Percentiles rank a stretch among this genome's conserved stretches.
Conservation (phyloP, 129 eudicot species). For the Escallonia rubra region DNA sequence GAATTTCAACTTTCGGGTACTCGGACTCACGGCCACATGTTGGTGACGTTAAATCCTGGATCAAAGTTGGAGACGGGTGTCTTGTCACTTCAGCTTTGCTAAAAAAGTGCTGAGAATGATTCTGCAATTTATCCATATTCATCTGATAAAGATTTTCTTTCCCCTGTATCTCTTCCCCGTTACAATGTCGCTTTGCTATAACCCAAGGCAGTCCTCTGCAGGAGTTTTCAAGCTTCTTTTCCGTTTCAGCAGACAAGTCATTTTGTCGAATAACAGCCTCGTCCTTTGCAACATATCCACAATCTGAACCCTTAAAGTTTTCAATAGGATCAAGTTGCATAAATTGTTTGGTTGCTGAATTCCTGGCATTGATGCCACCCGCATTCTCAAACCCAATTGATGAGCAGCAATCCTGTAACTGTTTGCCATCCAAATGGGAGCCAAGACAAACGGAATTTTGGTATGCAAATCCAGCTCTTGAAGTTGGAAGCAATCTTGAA, state of each 20-base stretch:
- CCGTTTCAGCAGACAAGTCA: slow-evolving; percentile 15
- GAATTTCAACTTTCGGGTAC: slow-evolving; percentile 12
- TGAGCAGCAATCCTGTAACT: slow-evolving; percentile 1
- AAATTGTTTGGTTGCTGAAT: slow-evolving; percentile 2
- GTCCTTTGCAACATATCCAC: not conserved
- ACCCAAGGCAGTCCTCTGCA: slow-evolving; percentile 38
- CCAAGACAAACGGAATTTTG: slow-evolving; percentile 10
- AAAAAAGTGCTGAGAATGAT: slow-evolving; percentile 55
- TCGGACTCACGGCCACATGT: slow-evolving; percentile 8
- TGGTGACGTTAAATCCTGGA: slow-evolving; percentile 9
- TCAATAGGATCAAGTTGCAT: slow-evolving; percentile 9
- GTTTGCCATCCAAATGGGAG: not conserved
- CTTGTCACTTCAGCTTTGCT: slow-evolving; percentile 26
- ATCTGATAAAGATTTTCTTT: slow-evolving; percentile 38
- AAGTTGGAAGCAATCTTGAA: slow-evolving; percentile 18
- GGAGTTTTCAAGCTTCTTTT: slow-evolving; percentile 23
- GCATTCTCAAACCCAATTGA: slow-evolving; percentile 14
- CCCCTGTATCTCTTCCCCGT: slow-evolving; percentile 24
- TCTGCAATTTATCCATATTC: slow-evolving; percentile 64
- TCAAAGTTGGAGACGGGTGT: slow-evolving; percentile 1
- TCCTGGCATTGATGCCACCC: slow-evolving; percentile 4
- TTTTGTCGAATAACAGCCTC: no score
- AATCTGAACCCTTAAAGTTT: slow-evolving; percentile 1
- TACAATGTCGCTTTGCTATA: slow-evolving; percentile 22
- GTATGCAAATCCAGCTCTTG: slow-evolving; percentile 3